Evolutionary conservation across 2,329 filamentous ascomycete species (phyloP).

Genomic region (Phyllosticta paracitricarpa): DNA sequence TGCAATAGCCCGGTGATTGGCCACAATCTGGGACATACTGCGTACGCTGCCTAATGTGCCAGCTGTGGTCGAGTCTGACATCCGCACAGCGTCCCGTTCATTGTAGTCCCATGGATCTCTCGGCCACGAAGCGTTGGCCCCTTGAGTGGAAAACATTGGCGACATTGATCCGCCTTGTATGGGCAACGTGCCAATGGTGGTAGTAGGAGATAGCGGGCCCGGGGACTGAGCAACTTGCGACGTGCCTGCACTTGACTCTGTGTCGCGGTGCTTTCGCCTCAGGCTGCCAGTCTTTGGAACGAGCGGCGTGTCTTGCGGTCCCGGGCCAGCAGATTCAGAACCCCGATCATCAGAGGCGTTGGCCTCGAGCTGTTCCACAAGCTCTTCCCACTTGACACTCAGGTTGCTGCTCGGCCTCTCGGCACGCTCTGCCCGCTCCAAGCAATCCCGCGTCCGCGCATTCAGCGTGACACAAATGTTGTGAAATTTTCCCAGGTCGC

Average conservation of each 20-base stretch:
- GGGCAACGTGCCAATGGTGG: conserved; percentile 6
- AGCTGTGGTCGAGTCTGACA: conserved; percentile 9
- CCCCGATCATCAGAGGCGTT: conserved; percentile 14
- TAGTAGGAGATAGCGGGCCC: conserved; percentile 6
- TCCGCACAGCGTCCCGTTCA: conserved; percentile 3
- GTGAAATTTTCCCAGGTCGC: conserved; percentile 41
- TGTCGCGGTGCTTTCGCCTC: conserved; percentile 12
- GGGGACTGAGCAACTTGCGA: conserved; percentile 4
- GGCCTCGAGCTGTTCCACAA: conserved; percentile 38
- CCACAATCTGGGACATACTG: conserved; percentile 7
- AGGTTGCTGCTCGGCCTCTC: conserved; percentile 40
- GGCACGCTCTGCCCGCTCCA: conserved; percentile 42
- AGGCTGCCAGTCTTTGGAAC: conserved; percentile 18
- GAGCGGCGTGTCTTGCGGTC: conserved; percentile 16
- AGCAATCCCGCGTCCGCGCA: conserved; percentile 39
- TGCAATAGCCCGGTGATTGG: neutral
- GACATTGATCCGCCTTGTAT: conserved; percentile 8
- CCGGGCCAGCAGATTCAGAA: conserved; percentile 12
- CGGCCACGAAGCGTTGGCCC: conserved; percentile 4
- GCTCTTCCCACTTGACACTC: conserved; percentile 43
- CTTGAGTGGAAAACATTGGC: conserved; percentile 4
- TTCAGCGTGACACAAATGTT: conserved; percentile 38
- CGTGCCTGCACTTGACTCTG: conserved; percentile 5
- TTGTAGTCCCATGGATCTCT: conserved; percentile 9
- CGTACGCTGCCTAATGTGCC: conserved; percentile 8